phyloP scores from a whole-genome alignment of 1,139 yeast species.

The Geotrichum europaeum region DNA sequence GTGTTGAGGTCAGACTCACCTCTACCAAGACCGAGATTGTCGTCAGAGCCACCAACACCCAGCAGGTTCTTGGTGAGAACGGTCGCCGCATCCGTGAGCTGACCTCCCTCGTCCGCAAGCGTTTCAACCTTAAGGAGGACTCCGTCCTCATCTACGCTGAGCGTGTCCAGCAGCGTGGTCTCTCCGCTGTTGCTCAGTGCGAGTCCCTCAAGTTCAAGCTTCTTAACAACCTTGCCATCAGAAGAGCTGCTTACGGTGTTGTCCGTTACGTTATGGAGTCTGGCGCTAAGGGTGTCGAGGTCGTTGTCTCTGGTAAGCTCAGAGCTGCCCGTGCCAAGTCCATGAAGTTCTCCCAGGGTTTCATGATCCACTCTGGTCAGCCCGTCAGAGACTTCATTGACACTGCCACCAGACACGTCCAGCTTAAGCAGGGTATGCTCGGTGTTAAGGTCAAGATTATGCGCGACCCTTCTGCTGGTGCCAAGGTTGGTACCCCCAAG shows the following conservation, averaged over 20 bases:
- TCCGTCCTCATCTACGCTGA: conserved; percentile 95
- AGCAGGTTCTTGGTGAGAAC: conserved; percentile 98
- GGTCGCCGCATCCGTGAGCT: conserved; percentile 99
- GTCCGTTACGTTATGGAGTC: conserved; percentile 99
- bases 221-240: conserved; percentile 97
- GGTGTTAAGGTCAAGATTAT: conserved; percentile 99
- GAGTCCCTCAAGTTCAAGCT: conserved; percentile 98
- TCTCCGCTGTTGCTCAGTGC: conserved; percentile 99
- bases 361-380: conserved; percentile 99
- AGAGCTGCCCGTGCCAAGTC: conserved; percentile 99
- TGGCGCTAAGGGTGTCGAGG: conserved; percentile 99
- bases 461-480: conserved; percentile 94
- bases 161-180: conserved; percentile 99
- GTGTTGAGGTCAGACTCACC: conserved; percentile 99
- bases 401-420: conserved; percentile 98
- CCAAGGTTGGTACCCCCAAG: conserved; percentile 75
- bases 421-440: conserved; percentile 99
- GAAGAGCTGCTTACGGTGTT: conserved; percentile 99
- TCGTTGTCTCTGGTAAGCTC: conserved; percentile 97
- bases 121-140: conserved; percentile 96
- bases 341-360: conserved; percentile 99
- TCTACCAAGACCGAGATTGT: conserved; percentile 97
- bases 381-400: conserved; percentile 99
- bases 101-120: conserved; percentile 95
- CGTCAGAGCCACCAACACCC: conserved; percentile 99